Evolutionary conservation across 2,329 filamentous ascomycete genomes (phyloP).

Genomic region (Amphichorda felina): DNA sequence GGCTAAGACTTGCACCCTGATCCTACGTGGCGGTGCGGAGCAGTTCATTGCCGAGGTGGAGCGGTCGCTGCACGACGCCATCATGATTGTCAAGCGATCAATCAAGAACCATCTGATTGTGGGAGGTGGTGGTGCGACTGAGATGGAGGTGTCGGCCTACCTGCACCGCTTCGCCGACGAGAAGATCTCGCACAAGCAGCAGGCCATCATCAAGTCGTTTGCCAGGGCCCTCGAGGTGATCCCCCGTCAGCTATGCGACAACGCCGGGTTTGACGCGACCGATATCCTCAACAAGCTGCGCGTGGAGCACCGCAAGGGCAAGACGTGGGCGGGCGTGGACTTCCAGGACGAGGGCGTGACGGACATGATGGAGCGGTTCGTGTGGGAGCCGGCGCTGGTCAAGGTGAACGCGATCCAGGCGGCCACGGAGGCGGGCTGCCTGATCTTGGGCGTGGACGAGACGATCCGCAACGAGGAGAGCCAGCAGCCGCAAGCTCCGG

Average conservation of each 20-base stretch:
- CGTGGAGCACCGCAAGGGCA: constrained; percentile 90
- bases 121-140: constrained; percentile 82
- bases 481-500: constrained; percentile 68
- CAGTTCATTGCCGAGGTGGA: constrained; percentile 99
- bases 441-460: constrained; percentile 95
- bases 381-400: constrained; percentile 93
- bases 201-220: constrained; percentile 94
- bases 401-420: constrained; percentile 97
- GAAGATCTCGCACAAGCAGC: constrained; percentile 89
- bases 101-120: constrained; percentile 93
- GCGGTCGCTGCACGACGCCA: constrained; percentile 93
- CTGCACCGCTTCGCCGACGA: constrained; percentile 87
- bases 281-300: constrained; percentile 94
- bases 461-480: constrained; percentile 98
- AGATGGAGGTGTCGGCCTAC: constrained; percentile 96
- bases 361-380: constrained; percentile 90
- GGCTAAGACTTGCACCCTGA: constrained; percentile 92
- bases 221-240: constrained; percentile 96
- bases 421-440: constrained; percentile 85
- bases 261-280: constrained; percentile 94
- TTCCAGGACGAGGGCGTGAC: constrained; percentile 84
- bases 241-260: constrained; percentile 93
- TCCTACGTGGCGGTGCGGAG: constrained; percentile 91
- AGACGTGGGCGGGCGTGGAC: constrained; percentile 91
- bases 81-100: constrained; percentile 99